These are phyloP conservation scores for Gracilaria vermiculophylla DNA, from an alignment of 23 red algal genomes.

Conservation along the genomic window DNA sequence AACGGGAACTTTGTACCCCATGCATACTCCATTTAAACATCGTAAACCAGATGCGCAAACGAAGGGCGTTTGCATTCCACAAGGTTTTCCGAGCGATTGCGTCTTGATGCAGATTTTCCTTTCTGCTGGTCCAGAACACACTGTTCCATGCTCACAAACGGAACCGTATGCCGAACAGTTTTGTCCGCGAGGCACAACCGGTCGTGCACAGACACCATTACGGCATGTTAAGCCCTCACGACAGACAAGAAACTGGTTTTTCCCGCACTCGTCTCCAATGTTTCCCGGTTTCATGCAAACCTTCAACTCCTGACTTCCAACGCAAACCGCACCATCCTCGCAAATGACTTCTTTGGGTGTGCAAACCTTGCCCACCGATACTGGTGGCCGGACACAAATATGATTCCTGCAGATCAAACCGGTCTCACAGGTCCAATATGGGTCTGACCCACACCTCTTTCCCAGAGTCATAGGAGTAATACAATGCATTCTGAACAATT, in stretches of 20 bases:
- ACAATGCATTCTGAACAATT: neutral
- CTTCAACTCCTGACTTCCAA: neutral
- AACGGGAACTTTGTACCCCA: neutral
- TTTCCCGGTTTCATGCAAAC: slow-evolving; percentile 13
- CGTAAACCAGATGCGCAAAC: slow-evolving; percentile 4
- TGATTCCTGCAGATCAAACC: neutral
- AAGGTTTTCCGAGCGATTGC: neutral
- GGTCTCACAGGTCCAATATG: neutral
- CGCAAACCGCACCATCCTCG: neutral
- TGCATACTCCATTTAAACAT: neutral
- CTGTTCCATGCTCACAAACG: neutral
- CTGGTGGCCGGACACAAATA: neutral
- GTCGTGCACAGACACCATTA: neutral
- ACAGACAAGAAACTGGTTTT: slow-evolving; percentile 23
- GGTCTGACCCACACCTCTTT: neutral
- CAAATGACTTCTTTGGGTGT: neutral
- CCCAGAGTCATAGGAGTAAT: neutral
- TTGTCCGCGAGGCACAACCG: neutral
- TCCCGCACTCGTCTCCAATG: neutral
- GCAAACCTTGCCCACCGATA: neutral
- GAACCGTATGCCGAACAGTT: neutral
- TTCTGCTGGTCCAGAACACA: neutral
- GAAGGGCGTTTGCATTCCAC: neutral
- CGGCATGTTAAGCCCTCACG: neutral
- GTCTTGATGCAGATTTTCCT: slow-evolving; percentile 35